Evolutionary conservation across 495 filamentous ascomycete species (phyloP), one percentile per base, ranked within the genome.

Genomic region (Penicillium roqueforti): DNA sequence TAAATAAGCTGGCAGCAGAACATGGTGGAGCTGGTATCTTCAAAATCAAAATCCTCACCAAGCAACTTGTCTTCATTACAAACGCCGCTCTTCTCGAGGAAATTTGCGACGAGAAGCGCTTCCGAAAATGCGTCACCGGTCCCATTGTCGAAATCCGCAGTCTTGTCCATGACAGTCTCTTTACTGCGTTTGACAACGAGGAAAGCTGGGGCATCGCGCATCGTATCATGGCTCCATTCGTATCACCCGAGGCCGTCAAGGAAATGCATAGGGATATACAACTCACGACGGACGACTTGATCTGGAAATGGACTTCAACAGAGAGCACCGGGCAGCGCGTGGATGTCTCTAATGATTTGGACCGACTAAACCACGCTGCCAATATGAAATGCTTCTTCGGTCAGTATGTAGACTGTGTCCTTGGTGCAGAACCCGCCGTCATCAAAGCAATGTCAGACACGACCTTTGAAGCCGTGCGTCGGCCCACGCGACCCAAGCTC

Each of bases 151-250:
- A 88, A 65, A 76, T 91, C 48, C 70, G 86, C 53, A 74, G 80
- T 54, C 82, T 81, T 18, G 80, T 85, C 0, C 75, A 83, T 47
- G 82, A 87, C 70, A 86, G 86, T 40, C 76, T 91, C 16, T 92
- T 92, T 68, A 89, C 86, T 0, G 87, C 88, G 0, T 74, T 75
- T 28, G 58, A 76, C 19, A 73, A 76, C 6, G 86, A 90, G 61
- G 67, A 78, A 25, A 81, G 76, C 54, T 92, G 88, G 88, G 82
- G 78, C 3, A 73, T 88, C 29, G 88, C 87, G 25, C 89, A 92
- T 65, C 74, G 89, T 25, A 86, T 91, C 55, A 72, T 79, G 71
- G 67, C 63, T 3, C 74, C 77, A 0, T 60, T 70, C 13, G 59
- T 77, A 13, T 68, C 68, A 5, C 62, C 68, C 16, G 48, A 63